Evolutionary conservation across 2,329 filamentous ascomycete genomes (phyloP), one percentile per base, ranked within the genome.

Genomic region (Fusarium tricinctum): DNA sequence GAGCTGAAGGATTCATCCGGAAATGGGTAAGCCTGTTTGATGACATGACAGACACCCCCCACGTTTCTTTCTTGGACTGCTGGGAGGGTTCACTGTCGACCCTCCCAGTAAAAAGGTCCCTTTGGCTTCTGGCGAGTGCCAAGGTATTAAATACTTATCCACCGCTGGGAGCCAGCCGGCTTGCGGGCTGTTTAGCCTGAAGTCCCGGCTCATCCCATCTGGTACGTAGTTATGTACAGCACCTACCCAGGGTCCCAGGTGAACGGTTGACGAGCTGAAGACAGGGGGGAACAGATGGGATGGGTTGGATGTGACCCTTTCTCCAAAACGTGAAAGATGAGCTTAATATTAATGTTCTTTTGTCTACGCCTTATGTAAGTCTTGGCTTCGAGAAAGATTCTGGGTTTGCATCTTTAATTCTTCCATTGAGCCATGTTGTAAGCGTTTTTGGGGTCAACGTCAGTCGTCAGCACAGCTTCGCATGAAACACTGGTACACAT

Each of bases 31-130:
- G 17, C 39, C 28, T 30, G 28, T 30, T 30, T 30, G 10, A 30
- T 30, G 28, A 12, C 28, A 30, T 30, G 28, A 30, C 28, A 30
- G 28, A 30, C 28, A 30, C 28, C 32, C 44, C 58, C 47, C 57
- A 62, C 57, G 58, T 23, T 23, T 20, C 56, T 23, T 20, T 43
- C 42, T 53, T 30, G 8, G 22, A 44, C 15, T 35, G 20, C 44
- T 43, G 32, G 58, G 58, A 62, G 58, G 58, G 58, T 32, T 62
- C 58, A 62, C 58, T 62, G 58, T 62, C 58, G 40, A 62, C 58
- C 58, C 33, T 62, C 35, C 57, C 28, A 33, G 47, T 17, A 38
- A 19, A 38, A 38, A n/a, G 35, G 35, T 12, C 35, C 35, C 9
- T n/a, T n/a, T 10, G 35, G 17, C 28, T n/a, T 38, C 17, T 5